Evolutionary conservation across 1,284 basidiomycete species (phyloP).

Genomic region (Leccinum pachyderme): DNA sequence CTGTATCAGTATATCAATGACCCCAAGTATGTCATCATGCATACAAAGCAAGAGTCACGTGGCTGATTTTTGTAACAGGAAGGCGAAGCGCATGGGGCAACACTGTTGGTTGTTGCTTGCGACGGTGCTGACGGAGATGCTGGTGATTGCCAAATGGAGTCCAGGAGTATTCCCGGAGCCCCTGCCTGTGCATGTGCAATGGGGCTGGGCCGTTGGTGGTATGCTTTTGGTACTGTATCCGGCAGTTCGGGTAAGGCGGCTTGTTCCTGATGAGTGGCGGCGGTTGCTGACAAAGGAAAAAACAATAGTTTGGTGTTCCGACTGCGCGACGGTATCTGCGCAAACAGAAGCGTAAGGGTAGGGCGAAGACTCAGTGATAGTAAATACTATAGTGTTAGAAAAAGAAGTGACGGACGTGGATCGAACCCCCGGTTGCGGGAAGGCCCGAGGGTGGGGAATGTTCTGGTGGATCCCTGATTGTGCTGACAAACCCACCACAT

Average conservation of each 20-base stretch:
- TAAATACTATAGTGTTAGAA: not conserved
- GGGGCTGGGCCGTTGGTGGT: slow-evolving; percentile 61
- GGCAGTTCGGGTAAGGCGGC: slow-evolving; percentile 49
- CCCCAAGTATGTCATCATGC: slow-evolving; percentile 53
- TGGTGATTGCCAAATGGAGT: slow-evolving; percentile 77
- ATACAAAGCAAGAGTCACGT: not conserved
- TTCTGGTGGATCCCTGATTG: slow-evolving; percentile 30
- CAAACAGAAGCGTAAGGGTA: slow-evolving; percentile 37
- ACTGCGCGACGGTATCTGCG: slow-evolving; percentile 46
- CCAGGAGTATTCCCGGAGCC: slow-evolving; percentile 66
- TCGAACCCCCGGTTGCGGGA: slow-evolving; percentile 12
- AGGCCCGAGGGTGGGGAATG: slow-evolving; percentile 19
- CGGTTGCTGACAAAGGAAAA: slow-evolving; percentile 4
- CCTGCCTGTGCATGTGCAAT: slow-evolving; percentile 59
- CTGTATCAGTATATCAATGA: slow-evolving; percentile 78
- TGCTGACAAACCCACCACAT: slow-evolving; percentile 21
- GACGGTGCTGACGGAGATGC: slow-evolving; percentile 73
- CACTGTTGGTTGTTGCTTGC: slow-evolving; percentile 83
- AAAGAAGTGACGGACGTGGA: slow-evolving; percentile 5
- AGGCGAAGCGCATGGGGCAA: slow-evolving; percentile 80
- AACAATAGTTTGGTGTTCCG: slow-evolving; percentile 52
- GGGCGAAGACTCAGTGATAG: slow-evolving; percentile 33
- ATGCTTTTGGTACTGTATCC: slow-evolving; percentile 67
- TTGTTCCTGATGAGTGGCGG: not conserved
- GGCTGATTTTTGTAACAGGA: slow-evolving; percentile 41